Conservation (phyloP, 257 asterid genomes). For the Euphrasia confusa region DNA sequence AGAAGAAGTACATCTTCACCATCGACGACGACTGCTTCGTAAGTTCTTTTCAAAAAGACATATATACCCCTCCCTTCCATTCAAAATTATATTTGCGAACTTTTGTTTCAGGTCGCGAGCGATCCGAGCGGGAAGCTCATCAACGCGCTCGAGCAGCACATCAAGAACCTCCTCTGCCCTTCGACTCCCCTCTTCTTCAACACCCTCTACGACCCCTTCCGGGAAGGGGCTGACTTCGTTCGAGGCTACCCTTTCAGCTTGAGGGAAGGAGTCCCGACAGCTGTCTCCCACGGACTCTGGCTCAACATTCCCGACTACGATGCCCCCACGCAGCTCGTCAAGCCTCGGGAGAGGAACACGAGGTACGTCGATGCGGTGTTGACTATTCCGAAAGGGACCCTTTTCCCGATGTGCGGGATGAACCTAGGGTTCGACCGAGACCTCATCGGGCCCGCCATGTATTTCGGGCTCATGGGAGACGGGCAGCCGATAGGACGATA, state of each 20-base stretch:
- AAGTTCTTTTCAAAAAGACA: slow-evolving; percentile 14
- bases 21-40: slow-evolving; percentile 96
- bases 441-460: slow-evolving; percentile 91
- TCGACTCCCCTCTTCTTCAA: slow-evolving; percentile 88
- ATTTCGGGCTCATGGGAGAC: slow-evolving; percentile 93
- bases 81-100: no score
- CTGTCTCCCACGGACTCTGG: slow-evolving; percentile 93
- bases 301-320: slow-evolving; percentile 90
- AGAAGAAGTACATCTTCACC: slow-evolving; percentile 93
- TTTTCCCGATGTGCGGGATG: slow-evolving; percentile 97
- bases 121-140: slow-evolving; percentile 70
- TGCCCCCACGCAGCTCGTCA: slow-evolving; percentile 97
- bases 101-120: slow-evolving; percentile 51
- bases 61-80: no score
- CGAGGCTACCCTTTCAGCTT: slow-evolving; percentile 96
- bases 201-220: slow-evolving; percentile 78
- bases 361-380: slow-evolving; percentile 82
- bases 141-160: slow-evolving; percentile 78
- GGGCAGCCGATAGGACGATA: slow-evolving; percentile 48
- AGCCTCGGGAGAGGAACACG: slow-evolving; percentile 73
- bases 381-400: slow-evolving; percentile 91
- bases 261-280: slow-evolving; percentile 81
- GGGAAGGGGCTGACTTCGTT: slow-evolving; percentile 82
- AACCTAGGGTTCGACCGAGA: slow-evolving; percentile 83
- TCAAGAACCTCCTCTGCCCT: slow-evolving; percentile 70